phyloP scores from a whole-genome alignment of 768 basidiomycete genomes.

The Lyophyllum shimeji region DNA sequence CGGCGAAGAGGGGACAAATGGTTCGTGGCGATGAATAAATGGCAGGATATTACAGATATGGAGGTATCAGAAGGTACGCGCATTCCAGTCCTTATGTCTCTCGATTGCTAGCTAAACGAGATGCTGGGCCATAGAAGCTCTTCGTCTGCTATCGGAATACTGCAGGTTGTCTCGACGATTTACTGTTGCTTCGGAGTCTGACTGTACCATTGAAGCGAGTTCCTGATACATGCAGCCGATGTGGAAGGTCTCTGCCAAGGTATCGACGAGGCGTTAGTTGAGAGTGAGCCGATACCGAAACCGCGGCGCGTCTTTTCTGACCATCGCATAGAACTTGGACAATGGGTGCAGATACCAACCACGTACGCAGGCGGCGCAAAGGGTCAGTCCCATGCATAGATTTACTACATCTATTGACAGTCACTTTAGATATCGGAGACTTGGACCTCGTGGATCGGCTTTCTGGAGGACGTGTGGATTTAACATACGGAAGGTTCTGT shows the following conservation, averaged over 20 bases:
- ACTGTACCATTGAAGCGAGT: constrained; percentile 59
- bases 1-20: constrained; percentile 73
- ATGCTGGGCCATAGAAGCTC: constrained; percentile 53
- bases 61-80: constrained; percentile 75
- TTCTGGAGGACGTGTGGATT: constrained; percentile 80
- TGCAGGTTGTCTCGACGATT: constrained; percentile 57
- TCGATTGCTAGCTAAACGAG: not conserved
- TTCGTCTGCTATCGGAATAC: constrained; percentile 73
- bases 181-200: constrained; percentile 1
- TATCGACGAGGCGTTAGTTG: constrained; percentile 87
- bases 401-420: not conserved
- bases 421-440: constrained; percentile 69
- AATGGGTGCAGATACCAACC: constrained; percentile 90
- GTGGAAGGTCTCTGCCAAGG: constrained; percentile 97
- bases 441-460: constrained; percentile 77
- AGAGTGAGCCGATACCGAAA: constrained; percentile 46
- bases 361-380: constrained; percentile 98
- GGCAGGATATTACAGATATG: constrained; percentile 96
- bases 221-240: constrained; percentile 96
- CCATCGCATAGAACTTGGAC: constrained; percentile 66
- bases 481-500: constrained; percentile 78
- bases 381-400: constrained; percentile 42
- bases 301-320: constrained; percentile 10
- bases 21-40: constrained; percentile 98
- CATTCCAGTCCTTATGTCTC: not conserved